Conservation (phyloP, 345 rosid genomes). For the Camelina sativa region DNA sequence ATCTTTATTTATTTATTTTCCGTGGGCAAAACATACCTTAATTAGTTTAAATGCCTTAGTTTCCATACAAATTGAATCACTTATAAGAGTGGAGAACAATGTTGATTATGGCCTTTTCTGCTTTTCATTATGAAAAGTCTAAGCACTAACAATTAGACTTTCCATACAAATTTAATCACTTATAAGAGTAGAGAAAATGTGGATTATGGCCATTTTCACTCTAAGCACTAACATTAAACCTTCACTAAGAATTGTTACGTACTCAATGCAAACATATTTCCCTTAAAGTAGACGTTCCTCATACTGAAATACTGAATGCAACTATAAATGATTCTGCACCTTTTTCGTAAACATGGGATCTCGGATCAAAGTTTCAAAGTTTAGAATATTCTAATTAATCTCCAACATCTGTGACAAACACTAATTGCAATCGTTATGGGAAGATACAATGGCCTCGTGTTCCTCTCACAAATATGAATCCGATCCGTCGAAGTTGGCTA, state of each 20-base stretch:
- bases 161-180: neutral
- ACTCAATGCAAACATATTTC: constrained; percentile 23
- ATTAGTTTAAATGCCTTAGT: no score
- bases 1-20: no score
- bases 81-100: no score
- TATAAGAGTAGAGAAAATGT: constrained; percentile 2
- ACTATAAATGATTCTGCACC: neutral
- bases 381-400: neutral
- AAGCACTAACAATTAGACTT: no score
- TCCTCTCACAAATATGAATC: no score
- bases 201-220: neutral
- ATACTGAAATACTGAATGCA: no score
- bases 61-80: no score
- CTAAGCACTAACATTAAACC: constrained; percentile 10
- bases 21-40: no score
- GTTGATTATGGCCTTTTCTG: no score
- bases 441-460: neutral
- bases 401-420: neutral
- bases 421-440: neutral
- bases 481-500: no score
- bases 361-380: neutral
- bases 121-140: no score
- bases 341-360: neutral
- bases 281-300: neutral
- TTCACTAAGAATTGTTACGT: neutral